These are phyloP conservation scores for Bassia scoparia DNA, from an alignment of 148 eudicot genomes.

Conservation along the genomic window DNA sequence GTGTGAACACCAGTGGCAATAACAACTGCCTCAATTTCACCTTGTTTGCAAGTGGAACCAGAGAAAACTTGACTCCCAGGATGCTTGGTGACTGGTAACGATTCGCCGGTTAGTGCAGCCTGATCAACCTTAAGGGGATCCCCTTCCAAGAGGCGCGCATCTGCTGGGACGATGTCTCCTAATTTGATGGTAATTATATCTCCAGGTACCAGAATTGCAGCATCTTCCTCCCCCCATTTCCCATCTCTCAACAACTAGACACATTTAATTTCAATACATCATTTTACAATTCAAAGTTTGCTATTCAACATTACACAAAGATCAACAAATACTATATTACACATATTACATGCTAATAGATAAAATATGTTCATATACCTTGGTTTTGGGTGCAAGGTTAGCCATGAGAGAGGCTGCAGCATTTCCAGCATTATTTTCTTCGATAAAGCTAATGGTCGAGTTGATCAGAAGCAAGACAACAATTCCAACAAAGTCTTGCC, in stretches of 20 bases:
- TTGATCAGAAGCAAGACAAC: conserved; percentile 58
- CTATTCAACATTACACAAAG: not conserved
- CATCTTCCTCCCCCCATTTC: conserved; percentile 69
- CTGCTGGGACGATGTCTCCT: conserved; percentile 84
- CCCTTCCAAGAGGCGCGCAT: conserved; percentile 72
- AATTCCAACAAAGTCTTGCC: conserved; percentile 76
- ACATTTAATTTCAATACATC: not conserved
- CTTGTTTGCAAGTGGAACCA: conserved; percentile 78
- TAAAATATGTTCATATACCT: too few species aligned
- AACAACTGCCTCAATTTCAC: conserved; percentile 70
- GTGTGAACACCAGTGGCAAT: conserved; percentile 76
- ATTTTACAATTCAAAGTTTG: not conserved
- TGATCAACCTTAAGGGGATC: conserved; percentile 77
- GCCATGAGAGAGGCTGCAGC: conserved; percentile 86
- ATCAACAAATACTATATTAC: not conserved
- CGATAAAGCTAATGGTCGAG: conserved; percentile 72
- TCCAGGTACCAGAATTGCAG: conserved; percentile 67
- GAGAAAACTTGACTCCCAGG: conserved; percentile 66
- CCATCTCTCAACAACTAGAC: conserved; percentile 61
- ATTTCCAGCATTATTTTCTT: conserved; percentile 69
- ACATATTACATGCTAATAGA: too few species aligned
- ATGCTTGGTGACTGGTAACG: conserved; percentile 56
- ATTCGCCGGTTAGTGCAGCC: conserved; percentile 79
- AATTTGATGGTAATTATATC: conserved; percentile 66
- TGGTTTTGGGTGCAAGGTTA: conserved; percentile 62